These are phyloP conservation scores for Yarrowia sp. DNA, from an alignment of 805 yeast genomes.

Conservation along the genomic window DNA sequence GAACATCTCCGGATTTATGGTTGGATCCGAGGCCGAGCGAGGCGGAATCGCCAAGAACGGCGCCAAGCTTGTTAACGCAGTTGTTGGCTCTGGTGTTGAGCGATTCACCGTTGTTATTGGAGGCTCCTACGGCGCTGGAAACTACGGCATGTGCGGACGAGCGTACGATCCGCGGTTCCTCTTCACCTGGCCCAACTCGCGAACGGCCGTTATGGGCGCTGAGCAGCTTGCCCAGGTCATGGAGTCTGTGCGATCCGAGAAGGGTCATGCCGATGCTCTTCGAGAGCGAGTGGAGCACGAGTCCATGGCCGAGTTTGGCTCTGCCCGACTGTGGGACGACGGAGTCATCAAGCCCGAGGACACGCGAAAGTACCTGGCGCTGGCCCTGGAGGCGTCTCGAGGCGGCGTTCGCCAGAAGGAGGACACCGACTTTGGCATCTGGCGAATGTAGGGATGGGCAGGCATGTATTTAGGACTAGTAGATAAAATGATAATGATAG, in stretches of 20 bases:
- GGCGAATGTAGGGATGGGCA: slow-evolving; percentile 36
- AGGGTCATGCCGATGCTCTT: slow-evolving; percentile 32
- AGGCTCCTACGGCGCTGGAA: slow-evolving; percentile 40
- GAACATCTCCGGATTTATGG: slow-evolving; percentile 40
- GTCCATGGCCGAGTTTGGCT: slow-evolving; percentile 35
- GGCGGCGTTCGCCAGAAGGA: slow-evolving; percentile 29
- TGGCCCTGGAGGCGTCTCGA: slow-evolving; percentile 35
- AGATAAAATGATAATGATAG: neutral
- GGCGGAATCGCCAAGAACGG: slow-evolving; percentile 41
- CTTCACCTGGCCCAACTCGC: slow-evolving; percentile 40
- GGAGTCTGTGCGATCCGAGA: slow-evolving; percentile 36
- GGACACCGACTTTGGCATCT: slow-evolving; percentile 36
- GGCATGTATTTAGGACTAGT: neutral
- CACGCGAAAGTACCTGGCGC: slow-evolving; percentile 36
- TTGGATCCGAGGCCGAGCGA: slow-evolving; percentile 39
- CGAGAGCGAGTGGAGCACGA: slow-evolving; percentile 36
- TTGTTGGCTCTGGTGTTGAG: slow-evolving; percentile 39
- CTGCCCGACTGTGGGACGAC: slow-evolving; percentile 39
- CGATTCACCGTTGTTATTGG: slow-evolving; percentile 39
- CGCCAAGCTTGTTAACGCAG: slow-evolving; percentile 39
- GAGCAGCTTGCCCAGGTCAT: slow-evolving; percentile 39
- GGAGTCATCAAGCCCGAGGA: slow-evolving; percentile 38
- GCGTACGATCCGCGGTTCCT: slow-evolving; percentile 39
- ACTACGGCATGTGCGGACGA: slow-evolving; percentile 40
- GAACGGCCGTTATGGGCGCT: slow-evolving; percentile 40